These are phyloP conservation scores for Leishmania aethiopica DNA, from an alignment of 208 protist genomes.

Conservation along the genomic window DNA sequence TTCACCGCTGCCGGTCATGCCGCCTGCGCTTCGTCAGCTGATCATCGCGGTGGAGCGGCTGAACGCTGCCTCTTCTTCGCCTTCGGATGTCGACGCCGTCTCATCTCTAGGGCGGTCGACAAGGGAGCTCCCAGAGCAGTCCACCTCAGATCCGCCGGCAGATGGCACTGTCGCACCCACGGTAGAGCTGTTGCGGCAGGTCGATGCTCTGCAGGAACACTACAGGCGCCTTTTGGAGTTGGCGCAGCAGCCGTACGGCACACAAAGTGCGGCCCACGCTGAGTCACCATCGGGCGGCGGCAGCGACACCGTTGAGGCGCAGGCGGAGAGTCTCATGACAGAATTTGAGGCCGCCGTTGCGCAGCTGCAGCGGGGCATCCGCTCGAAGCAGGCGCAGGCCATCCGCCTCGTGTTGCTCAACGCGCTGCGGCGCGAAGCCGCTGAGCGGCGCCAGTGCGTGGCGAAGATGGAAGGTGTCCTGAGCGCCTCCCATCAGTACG, in stretches of 20 bases:
- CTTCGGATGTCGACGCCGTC: background rate
- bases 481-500: constrained; percentile 29
- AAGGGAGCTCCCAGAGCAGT: background rate
- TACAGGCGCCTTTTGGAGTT: constrained; percentile 41
- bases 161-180: constrained; percentile 17
- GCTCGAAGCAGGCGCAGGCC: constrained; percentile 61
- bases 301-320: background rate
- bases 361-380: constrained; percentile 69
- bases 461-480: constrained; percentile 56
- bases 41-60: constrained; percentile 5
- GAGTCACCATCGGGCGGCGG: background rate
- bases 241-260: background rate
- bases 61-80: background rate
- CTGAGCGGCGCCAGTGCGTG: constrained; percentile 39
- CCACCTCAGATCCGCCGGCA: background rate
- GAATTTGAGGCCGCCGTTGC: constrained; percentile 25
- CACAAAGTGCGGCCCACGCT: background rate
- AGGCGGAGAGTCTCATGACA: constrained; percentile 5
- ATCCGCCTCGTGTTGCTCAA: constrained; percentile 52
- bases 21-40: constrained; percentile 4
- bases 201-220: constrained; percentile 33
- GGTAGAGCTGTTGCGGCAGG: constrained; percentile 33
- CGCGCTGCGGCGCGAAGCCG: constrained; percentile 53
- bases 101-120: background rate
- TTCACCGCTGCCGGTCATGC: constrained; percentile 1